Percentiles rank a stretch among this genome's conserved stretches.
These are phyloP conservation scores for Naegleria lovaniensis DNA, from an alignment of 208 protist species.

Conservation along the genomic window DNA sequence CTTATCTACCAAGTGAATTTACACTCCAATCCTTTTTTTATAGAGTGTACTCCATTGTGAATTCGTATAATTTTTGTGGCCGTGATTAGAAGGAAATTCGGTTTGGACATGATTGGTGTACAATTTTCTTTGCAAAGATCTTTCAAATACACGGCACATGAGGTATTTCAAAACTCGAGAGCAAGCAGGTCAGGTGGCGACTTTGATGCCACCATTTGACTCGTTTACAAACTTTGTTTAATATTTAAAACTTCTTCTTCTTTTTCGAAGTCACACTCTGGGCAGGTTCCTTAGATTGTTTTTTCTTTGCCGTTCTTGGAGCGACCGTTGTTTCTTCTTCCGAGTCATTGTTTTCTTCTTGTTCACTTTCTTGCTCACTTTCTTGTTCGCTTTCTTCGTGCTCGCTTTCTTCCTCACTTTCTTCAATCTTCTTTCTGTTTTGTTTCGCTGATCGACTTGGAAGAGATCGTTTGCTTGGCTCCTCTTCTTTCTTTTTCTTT, in stretches of 20 bases:
- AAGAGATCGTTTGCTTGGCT: background rate
- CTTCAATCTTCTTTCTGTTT: conserved; percentile 9
- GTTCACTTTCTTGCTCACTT: background rate
- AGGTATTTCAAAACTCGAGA: no score
- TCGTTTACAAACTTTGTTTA: no score
- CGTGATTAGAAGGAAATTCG: no score
- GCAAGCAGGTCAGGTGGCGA: no score
- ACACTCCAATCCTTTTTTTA: no score
- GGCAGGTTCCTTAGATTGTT: background rate
- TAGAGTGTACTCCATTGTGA: no score
- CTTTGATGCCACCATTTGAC: no score
- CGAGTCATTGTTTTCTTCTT: background rate
- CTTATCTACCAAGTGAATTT: no score
- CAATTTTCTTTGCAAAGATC: no score
- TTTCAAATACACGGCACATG: no score
- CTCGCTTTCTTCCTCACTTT: background rate
- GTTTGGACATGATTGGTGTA: no score
- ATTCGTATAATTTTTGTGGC: no score
- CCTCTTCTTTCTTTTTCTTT: conserved; percentile 7
- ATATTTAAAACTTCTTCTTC: background rate
- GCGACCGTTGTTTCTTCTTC: background rate
- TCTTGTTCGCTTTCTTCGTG: background rate
- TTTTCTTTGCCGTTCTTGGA: background rate
- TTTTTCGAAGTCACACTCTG: background rate
- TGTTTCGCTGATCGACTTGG: background rate